phyloP scores from a whole-genome alignment of 257 asterid genomes.

The Cinchona pubescens region DNA sequence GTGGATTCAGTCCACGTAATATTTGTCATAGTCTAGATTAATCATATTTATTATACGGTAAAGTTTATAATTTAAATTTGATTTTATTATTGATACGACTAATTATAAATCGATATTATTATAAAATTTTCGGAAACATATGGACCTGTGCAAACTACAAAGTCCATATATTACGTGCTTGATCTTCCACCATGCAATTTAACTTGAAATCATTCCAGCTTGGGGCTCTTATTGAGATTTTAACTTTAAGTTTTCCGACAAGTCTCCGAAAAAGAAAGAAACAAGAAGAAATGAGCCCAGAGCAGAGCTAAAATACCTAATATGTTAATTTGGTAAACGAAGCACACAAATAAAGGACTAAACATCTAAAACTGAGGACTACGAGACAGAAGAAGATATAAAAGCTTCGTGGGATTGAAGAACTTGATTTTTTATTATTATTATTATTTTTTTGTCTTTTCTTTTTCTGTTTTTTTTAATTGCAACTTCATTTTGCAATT shows the following conservation, averaged over 20 bases:
- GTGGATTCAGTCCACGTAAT: too few species aligned
- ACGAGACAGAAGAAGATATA: too few species aligned
- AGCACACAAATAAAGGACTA: not conserved
- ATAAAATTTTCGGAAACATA: too few species aligned
- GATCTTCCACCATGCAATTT: not conserved
- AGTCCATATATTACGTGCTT: not conserved
- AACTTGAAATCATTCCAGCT: not conserved
- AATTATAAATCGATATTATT: too few species aligned
- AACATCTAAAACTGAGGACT: not conserved
- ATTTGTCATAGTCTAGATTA: too few species aligned
- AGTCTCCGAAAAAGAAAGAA: not conserved
- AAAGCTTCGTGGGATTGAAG: not conserved
- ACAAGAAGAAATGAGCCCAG: not conserved
- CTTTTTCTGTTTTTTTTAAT: not conserved
- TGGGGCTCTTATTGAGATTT: not conserved
- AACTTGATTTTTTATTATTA: not conserved
- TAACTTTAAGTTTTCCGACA: not conserved
- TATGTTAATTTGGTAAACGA: not conserved
- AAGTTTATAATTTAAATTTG: too few species aligned
- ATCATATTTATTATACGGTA: too few species aligned
- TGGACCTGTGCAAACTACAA: conserved; percentile 1
- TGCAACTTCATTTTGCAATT: not conserved
- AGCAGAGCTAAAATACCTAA: not conserved
- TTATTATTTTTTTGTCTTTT: not conserved
- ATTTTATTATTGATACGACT: too few species aligned